Percentiles rank a stretch among this genome's conserved stretches.
Evolutionary conservation across 1,139 yeast species (phyloP).

Genomic region (Petasospora fabianii): DNA sequence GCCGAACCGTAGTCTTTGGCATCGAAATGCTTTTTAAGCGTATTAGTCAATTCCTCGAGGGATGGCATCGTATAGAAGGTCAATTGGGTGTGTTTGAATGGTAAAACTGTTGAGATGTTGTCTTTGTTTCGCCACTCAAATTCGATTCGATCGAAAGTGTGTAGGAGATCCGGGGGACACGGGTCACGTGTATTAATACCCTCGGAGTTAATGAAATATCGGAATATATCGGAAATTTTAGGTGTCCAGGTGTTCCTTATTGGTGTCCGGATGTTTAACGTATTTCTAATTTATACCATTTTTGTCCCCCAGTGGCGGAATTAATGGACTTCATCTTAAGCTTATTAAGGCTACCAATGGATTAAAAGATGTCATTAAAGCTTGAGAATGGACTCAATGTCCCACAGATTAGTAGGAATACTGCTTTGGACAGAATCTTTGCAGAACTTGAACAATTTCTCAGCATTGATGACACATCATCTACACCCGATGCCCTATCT

Average conservation of each 20-base stretch:
- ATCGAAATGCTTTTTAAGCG: constrained; percentile 63
- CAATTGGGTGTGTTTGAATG: neutral
- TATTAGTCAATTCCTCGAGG: constrained; percentile 54
- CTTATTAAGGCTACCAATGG: neutral
- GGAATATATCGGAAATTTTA: too few species aligned
- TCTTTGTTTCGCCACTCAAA: neutral
- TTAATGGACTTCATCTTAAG: neutral
- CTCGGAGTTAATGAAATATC: too few species aligned
- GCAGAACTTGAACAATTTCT: constrained; percentile 27
- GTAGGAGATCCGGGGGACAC: too few species aligned
- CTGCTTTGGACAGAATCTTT: constrained; percentile 37
- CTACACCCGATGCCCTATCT: constrained; percentile 18
- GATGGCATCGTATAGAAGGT: constrained; percentile 26
- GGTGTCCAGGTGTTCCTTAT: too few species aligned
- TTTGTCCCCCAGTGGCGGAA: too few species aligned
- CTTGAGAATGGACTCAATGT: constrained; percentile 22
- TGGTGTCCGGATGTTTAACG: too few species aligned
- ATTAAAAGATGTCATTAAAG: constrained; percentile 4
- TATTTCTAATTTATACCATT: too few species aligned
- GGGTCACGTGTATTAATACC: too few species aligned
- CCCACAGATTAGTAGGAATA: constrained; percentile 32
- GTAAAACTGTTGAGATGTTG: neutral
- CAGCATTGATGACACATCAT: constrained; percentile 20
- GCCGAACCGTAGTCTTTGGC: constrained; percentile 59
- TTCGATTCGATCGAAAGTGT: too few species aligned